Conservation (phyloP, 495 filamentous ascomycete species). For the Parmelia sp. region DNA sequence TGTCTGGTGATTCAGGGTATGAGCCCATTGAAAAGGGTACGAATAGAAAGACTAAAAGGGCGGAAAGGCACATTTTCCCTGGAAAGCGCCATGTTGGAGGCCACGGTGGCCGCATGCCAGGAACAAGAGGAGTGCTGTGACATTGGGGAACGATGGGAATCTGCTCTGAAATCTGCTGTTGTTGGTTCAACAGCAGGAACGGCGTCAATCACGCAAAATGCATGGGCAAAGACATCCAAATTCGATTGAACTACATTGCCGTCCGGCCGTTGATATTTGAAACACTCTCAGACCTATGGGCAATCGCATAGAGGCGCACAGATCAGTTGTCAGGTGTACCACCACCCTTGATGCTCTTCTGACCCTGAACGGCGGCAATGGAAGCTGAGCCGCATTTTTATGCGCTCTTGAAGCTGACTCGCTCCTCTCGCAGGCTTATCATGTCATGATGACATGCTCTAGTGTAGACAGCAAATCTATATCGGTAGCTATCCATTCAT, state of each 20-base stretch:
- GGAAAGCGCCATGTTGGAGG: neutral
- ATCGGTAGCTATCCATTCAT: no score
- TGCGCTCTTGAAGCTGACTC: neutral
- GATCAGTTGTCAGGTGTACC: no score
- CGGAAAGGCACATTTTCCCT: neutral
- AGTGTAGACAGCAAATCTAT: no score
- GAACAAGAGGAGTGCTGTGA: neutral
- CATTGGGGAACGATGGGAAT: neutral
- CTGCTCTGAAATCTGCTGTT: no score
- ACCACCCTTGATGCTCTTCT: no score
- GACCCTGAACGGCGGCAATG: neutral
- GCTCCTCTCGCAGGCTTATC: no score
- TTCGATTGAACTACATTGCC: neutral
- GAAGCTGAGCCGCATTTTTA: neutral
- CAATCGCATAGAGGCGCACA: neutral
- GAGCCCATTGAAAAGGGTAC: neutral
- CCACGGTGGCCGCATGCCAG: neutral
- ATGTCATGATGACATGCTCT: no score
- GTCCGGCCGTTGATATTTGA: neutral
- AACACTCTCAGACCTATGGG: neutral
- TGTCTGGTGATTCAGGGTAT: neutral
- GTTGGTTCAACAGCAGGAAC: constrained; percentile 3
- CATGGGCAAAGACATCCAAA: neutral
- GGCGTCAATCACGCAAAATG: neutral
- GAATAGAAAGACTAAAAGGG: neutral